A percentile compares a stretch with the other conserved stretches of the same genome.
Conservation (phyloP, 805 yeast species). For the Metschnikowia koreensis region DNA sequence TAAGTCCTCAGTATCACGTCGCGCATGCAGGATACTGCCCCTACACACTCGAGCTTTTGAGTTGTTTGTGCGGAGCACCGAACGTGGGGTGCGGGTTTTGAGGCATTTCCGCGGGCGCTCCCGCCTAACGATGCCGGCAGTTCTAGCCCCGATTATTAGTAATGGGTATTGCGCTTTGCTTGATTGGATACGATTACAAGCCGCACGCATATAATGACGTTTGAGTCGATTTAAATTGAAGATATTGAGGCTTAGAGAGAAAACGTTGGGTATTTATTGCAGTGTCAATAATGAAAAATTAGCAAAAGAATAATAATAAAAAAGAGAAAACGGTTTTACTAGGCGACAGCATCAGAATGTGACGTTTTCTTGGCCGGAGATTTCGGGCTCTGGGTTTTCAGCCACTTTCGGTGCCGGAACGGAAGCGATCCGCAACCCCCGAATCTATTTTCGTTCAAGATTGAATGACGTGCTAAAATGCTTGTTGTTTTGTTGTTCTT, state of each 20-base stretch:
- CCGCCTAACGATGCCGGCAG: neutral
- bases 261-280: too few species aligned
- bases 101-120: neutral
- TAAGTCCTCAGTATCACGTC: neutral
- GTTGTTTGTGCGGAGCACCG: neutral
- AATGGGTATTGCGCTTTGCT: neutral
- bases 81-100: slow-evolving; percentile 5
- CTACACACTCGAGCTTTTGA: neutral
- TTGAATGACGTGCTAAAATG: too few species aligned
- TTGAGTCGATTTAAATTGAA: too few species aligned
- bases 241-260: too few species aligned
- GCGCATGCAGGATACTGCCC: neutral
- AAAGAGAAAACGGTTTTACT: too few species aligned
- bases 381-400: neutral
- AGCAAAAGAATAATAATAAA: neutral
- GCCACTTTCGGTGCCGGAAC: neutral
- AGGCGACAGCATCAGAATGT: neutral
- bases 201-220: too few species aligned
- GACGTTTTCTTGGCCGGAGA: neutral
- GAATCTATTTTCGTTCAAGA: neutral
- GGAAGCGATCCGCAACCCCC: neutral
- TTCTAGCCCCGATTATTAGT: neutral
- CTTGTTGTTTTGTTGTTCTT: too few species aligned
- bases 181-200: neutral
- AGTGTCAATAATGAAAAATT: neutral